Base-by-base conservation (phyloP, 495 filamentous ascomycete species). In the Talaromyces proteolyticus region DNA sequence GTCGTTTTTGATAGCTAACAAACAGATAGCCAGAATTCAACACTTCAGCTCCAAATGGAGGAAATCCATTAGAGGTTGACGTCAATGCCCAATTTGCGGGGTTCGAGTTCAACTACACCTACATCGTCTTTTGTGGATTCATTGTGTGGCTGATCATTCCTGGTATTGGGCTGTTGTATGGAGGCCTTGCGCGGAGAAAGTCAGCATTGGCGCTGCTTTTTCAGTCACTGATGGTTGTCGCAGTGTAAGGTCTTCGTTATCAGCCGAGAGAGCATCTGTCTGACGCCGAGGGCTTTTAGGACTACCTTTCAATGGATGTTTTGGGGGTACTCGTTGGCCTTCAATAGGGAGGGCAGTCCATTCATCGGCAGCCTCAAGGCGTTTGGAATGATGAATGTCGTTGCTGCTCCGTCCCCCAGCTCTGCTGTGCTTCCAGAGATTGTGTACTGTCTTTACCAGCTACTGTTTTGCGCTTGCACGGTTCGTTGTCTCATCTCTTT, bases 131-230 rank as follows among this genome's bases (percentile, higher is more conserved):
- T 44, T 77, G 75, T 47, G 67, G 61, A 7, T 75, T 74, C 44
- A 65, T 83, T 46, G 78, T 82, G 44, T 82, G 75, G 74, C 55
- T 83, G 41, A 81, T 81, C 40, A 76, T 82, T 12, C 79, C 79
- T 3, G 79, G 78, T 3, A 78, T 82, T 49, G 78, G 77, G 29
- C 60, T 84, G 0, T 64, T 84, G 8, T 82, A 84, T 57, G 69
- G 75, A 39, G 79, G 80, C 44, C 67, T 84, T 14, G 72, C 79
- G 4, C 68, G 80, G 37, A 60, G 80, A 39, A 84, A 84, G 61
- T 79, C 76, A 5, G 72, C 77, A 6, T 60, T 84, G 42, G 61
- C 76, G 10, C 57, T 82, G 39, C 64, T 84, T 1, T 82, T 81
- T 54, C 79, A 81, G 54, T 75, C 74, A n/a, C 64, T 84, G 34